phyloP scores from a whole-genome alignment of 164 flowering plant genomes.

The Tetracentron sinense region DNA sequence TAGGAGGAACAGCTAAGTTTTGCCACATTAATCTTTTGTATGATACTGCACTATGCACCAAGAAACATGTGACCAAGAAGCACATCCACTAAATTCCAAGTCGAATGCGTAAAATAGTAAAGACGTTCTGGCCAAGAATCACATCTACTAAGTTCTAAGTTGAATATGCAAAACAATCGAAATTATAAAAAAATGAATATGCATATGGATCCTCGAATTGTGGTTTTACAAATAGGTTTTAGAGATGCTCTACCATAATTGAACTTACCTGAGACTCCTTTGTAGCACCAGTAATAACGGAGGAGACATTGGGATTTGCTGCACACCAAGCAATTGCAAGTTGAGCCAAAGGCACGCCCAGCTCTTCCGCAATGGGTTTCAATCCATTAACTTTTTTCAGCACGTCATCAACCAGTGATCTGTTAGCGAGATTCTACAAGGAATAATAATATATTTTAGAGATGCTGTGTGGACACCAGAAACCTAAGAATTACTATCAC shows the following conservation, averaged over 20 bases:
- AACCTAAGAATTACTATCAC: neutral
- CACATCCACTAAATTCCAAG: no score
- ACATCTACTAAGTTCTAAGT: neutral
- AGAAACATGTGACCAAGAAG: no score
- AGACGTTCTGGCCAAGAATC: no score
- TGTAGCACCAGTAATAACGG: constrained; percentile 98
- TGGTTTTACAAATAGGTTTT: neutral
- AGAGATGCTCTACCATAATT: neutral
- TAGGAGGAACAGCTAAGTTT: no score
- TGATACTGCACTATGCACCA: no score
- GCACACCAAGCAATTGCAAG: constrained; percentile 99
- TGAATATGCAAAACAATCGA: neutral
- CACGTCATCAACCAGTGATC: constrained; percentile 92
- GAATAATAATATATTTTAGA: constrained; percentile 9
- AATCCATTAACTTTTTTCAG: constrained; percentile 79
- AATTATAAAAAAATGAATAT: neutral
- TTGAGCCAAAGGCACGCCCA: constrained; percentile 83
- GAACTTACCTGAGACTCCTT: constrained; percentile 81
- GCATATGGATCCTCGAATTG: neutral
- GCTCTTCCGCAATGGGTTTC: constrained; percentile 87
- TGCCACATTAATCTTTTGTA: no score
- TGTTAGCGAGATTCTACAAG: constrained; percentile 78
- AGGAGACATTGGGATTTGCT: constrained; percentile 90
- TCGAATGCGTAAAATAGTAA: no score
- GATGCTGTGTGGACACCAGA: neutral